These are phyloP conservation scores for Passiflora organensis DNA, from an alignment of 345 rosid genomes.

Conservation along the genomic window DNA sequence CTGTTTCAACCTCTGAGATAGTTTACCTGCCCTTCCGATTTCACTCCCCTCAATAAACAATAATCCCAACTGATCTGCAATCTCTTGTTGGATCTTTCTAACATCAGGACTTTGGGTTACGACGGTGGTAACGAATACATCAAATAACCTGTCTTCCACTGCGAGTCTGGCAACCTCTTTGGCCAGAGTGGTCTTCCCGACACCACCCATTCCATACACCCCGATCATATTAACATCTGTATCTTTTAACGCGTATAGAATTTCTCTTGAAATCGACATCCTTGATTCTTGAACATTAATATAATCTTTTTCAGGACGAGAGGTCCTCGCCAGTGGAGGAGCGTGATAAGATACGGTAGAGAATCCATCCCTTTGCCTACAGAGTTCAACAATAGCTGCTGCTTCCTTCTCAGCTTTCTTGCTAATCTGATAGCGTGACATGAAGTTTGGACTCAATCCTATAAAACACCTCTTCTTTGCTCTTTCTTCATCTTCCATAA, in stretches of 20 bases:
- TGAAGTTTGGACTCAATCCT: slow-evolving; percentile 11
- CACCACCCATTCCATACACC: slow-evolving; percentile 18
- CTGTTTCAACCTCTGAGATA: too few relatives aligned
- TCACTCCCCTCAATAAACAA: slow-evolving; percentile 9
- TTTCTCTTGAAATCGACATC: neutral
- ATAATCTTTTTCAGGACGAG: too few relatives aligned
- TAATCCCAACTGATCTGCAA: slow-evolving; percentile 14
- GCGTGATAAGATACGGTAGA: too few relatives aligned
- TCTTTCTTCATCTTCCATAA: too few relatives aligned
- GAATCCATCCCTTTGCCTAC: neutral
- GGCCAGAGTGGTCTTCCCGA: slow-evolving; percentile 17
- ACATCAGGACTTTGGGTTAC: slow-evolving; percentile 13
- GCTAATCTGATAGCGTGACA: slow-evolving; percentile 4
- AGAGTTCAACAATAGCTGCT: neutral
- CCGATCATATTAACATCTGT: slow-evolving; percentile 3
- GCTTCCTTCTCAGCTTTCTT: neutral
- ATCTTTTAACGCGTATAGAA: neutral
- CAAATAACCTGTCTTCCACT: neutral
- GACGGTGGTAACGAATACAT: neutral
- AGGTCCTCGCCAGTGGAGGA: too few relatives aligned
- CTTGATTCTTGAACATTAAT: too few relatives aligned
- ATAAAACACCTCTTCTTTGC: too few relatives aligned
- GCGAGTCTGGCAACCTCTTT: slow-evolving; percentile 7
- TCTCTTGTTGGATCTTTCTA: slow-evolving; percentile 14
- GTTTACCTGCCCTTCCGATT: too few relatives aligned